Evolutionary conservation across 1,284 basidiomycete genomes (phyloP).

Genomic region (Cronartium quercuum): DNA sequence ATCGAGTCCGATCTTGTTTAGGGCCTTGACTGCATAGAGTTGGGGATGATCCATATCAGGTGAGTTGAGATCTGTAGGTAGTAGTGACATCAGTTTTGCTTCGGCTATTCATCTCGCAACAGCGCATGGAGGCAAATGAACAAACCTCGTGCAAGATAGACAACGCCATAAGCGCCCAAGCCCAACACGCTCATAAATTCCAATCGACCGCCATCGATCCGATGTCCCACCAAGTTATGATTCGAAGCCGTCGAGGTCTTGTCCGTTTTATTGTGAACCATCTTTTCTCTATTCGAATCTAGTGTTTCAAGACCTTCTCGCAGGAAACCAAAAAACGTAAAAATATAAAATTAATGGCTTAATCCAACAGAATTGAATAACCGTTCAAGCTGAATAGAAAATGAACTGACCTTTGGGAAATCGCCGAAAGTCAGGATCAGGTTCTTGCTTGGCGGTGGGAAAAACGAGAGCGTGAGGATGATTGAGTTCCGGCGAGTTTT

Average conservation of each 20-base stretch:
- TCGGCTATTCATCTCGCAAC: not conserved
- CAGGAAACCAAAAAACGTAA: not conserved
- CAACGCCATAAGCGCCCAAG: conserved; percentile 90
- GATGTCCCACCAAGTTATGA: conserved; percentile 50
- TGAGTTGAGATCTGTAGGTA: conserved; percentile 26
- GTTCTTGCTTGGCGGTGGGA: conserved; percentile 26
- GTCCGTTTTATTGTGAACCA: conserved; percentile 9
- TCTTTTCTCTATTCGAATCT: conserved; percentile 20
- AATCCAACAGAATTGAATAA: not conserved
- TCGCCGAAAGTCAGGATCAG: conserved; percentile 14
- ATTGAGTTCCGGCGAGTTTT: conserved; percentile 33
- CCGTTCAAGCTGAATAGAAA: not conserved
- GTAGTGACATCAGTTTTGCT: not conserved
- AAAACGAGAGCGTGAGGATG: conserved; percentile 5
- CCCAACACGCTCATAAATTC: conserved; percentile 86
- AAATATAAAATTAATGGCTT: not conserved
- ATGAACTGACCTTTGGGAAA: conserved; percentile 20
- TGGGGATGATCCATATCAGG: conserved; percentile 39
- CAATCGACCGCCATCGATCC: conserved; percentile 54
- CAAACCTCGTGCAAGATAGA: conserved; percentile 73
- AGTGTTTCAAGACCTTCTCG: conserved; percentile 15
- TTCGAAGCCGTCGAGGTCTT: conserved; percentile 36
- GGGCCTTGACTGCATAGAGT: conserved; percentile 76
- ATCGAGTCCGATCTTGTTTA: conserved; percentile 57
- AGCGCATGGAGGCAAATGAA: conserved; percentile 50